Percentiles rank a stretch among this genome's conserved stretches.
Evolutionary conservation across 164 flowering plant genomes (phyloP).

Genomic region (Cinnamomum micranthum): DNA sequence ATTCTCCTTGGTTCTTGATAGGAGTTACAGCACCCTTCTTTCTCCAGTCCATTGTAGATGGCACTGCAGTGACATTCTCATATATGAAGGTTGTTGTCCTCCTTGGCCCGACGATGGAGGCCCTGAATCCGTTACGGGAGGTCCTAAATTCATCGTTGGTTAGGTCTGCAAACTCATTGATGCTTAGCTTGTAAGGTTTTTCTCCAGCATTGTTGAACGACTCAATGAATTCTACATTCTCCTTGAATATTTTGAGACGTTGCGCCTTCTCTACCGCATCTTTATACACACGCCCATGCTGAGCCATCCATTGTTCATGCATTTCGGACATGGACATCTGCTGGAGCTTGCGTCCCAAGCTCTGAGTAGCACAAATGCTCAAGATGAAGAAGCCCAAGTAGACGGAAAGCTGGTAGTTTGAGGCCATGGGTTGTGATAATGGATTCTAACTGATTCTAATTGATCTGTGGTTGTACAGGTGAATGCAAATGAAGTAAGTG

Average conservation of each 20-base stretch:
- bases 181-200: conserved; percentile 36
- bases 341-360: too few species aligned
- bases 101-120: not conserved
- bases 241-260: conserved; percentile 51
- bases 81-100: too few species aligned
- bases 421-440: too few species aligned
- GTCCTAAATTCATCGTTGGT: conserved; percentile 22
- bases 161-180: conserved; percentile 29
- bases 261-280: conserved; percentile 22
- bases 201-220: conserved; percentile 38
- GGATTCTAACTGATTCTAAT: too few species aligned
- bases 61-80: conserved; percentile 15
- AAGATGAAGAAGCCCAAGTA: too few species aligned
- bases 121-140: conserved; percentile 1
- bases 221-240: conserved; percentile 46
- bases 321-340: too few species aligned
- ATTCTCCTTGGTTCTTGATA: conserved; percentile 20
- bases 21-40: conserved; percentile 19
- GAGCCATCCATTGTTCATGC: too few species aligned
- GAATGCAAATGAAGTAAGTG: too few species aligned
- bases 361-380: too few species aligned
- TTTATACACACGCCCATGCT: conserved; percentile 13
- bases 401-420: too few species aligned
- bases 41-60: conserved; percentile 19
- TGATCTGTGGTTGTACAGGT: too few species aligned